These are phyloP conservation scores for Fusarium sp. DNA, from an alignment of 2,329 filamentous ascomycete species.

Conservation along the genomic window DNA sequence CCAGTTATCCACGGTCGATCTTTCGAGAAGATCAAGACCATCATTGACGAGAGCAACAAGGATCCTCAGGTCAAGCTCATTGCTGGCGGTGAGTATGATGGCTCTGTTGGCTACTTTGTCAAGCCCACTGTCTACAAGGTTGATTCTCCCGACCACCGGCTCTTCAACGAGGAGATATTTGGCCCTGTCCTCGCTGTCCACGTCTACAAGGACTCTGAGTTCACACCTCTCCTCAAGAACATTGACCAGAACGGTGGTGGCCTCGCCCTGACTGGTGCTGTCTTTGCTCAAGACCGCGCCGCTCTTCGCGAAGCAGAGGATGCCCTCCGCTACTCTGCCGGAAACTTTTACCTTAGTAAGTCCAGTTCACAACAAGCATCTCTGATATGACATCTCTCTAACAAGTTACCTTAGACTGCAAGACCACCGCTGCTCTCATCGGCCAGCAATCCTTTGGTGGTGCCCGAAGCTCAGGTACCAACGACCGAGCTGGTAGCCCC, in stretches of 20 bases:
- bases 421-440: slow-evolving; percentile 66
- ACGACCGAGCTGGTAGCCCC: slow-evolving; percentile 66
- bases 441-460: slow-evolving; percentile 68
- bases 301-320: slow-evolving; percentile 63
- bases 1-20: slow-evolving; percentile 85
- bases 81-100: slow-evolving; percentile 80
- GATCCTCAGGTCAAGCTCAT: slow-evolving; percentile 78
- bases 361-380: background rate
- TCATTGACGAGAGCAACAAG: slow-evolving; percentile 82
- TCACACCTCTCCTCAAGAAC: slow-evolving; percentile 48
- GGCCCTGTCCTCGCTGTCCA: slow-evolving; percentile 79
- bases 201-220: slow-evolving; percentile 76
- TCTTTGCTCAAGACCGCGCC: slow-evolving; percentile 61
- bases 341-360: slow-evolving; percentile 66
- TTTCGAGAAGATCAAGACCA: slow-evolving; percentile 81
- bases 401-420: slow-evolving; percentile 54
- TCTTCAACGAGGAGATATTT: slow-evolving; percentile 83
- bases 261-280: slow-evolving; percentile 60
- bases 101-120: slow-evolving; percentile 82
- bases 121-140: slow-evolving; percentile 84
- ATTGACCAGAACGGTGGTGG: slow-evolving; percentile 57
- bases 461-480: slow-evolving; percentile 63
- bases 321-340: slow-evolving; percentile 63
- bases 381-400: background rate
- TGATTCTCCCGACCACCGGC: slow-evolving; percentile 75